phyloP scores from a whole-genome alignment of 371 early-diverging fungal genomes.

The Coemansia sp. region DNA sequence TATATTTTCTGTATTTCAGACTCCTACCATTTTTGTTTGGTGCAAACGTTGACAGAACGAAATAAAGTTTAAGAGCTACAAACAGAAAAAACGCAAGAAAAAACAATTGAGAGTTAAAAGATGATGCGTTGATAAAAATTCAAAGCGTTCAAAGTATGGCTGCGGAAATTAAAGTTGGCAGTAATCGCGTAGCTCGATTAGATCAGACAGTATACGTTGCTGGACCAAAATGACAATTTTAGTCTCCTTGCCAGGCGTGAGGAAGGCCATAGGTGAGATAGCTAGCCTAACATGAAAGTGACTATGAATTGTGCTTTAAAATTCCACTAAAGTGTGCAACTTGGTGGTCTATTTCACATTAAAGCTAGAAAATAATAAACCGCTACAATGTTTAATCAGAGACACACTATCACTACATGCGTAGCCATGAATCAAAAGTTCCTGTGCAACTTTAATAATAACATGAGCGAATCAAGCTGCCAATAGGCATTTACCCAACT shows the following conservation, averaged over 20 bases:
- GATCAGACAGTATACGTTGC: too few species aligned
- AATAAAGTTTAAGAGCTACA: neutral
- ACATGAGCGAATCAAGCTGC: neutral
- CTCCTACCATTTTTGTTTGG: neutral
- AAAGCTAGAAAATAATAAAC: too few species aligned
- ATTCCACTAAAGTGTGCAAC: too few species aligned
- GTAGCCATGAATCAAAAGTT: neutral
- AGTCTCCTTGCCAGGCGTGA: too few species aligned
- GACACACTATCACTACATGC: too few species aligned
- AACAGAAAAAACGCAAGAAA: neutral
- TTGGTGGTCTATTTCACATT: too few species aligned
- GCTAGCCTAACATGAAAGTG: too few species aligned
- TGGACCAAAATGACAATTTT: too few species aligned
- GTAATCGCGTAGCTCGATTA: neutral
- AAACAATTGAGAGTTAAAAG: neutral
- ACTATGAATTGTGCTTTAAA: too few species aligned
- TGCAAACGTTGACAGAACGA: neutral
- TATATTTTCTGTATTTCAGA: neutral
- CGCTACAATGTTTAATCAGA: too few species aligned
- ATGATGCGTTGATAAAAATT: neutral
- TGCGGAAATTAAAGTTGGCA: neutral
- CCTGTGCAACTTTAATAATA: neutral
- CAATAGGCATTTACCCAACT: neutral
- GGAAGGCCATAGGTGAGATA: too few species aligned
- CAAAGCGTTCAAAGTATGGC: neutral